A percentile compares a stretch with the other conserved stretches of the same genome.
These are phyloP conservation scores for Lactifluus piperatus DNA, from an alignment of 768 basidiomycete genomes.

Conservation along the genomic window DNA sequence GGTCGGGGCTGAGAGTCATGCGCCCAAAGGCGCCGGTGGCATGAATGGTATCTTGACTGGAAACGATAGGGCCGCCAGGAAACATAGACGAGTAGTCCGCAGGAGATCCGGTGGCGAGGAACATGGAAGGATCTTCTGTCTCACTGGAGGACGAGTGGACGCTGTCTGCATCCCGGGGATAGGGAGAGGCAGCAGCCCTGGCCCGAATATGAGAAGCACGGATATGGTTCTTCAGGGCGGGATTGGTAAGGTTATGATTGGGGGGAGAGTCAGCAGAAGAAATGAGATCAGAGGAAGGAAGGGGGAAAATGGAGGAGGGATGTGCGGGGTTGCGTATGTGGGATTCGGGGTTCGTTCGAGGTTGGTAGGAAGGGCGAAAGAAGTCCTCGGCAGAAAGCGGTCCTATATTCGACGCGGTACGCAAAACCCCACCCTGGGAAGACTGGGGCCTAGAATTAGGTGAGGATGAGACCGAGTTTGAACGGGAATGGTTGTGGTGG, in stretches of 20 bases:
- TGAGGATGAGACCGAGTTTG: conserved; percentile 71
- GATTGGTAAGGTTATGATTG: conserved; percentile 67
- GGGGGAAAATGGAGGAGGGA: conserved; percentile 34
- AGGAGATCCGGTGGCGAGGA: conserved; percentile 42
- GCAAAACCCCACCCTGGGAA: conserved; percentile 53
- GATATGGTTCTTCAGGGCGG: conserved; percentile 68
- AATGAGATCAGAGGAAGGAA: conserved; percentile 32
- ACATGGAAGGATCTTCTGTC: conserved; percentile 82
- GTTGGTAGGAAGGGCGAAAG: conserved; percentile 58
- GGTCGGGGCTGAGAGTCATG: conserved; percentile 69
- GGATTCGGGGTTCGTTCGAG: conserved; percentile 39
- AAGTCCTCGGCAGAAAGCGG: conserved; percentile 56
- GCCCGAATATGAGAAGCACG: conserved; percentile 72
- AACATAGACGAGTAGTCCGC: conserved; percentile 70
- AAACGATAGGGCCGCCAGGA: conserved; percentile 33
- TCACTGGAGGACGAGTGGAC: conserved; percentile 84
- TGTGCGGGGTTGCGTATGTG: conserved; percentile 33
- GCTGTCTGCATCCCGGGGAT: conserved; percentile 78
- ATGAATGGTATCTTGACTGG: conserved; percentile 43
- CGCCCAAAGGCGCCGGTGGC: conserved; percentile 67
- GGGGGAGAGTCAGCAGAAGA: conserved; percentile 57
- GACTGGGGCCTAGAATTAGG: conserved; percentile 74
- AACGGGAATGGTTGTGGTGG: conserved; percentile 61
- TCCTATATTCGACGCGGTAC: conserved; percentile 40
- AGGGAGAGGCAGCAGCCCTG: conserved; percentile 73